These are phyloP conservation scores for Ceraceosorus guamensis DNA, from an alignment of 1,284 basidiomycete species.

Conservation along the genomic window DNA sequence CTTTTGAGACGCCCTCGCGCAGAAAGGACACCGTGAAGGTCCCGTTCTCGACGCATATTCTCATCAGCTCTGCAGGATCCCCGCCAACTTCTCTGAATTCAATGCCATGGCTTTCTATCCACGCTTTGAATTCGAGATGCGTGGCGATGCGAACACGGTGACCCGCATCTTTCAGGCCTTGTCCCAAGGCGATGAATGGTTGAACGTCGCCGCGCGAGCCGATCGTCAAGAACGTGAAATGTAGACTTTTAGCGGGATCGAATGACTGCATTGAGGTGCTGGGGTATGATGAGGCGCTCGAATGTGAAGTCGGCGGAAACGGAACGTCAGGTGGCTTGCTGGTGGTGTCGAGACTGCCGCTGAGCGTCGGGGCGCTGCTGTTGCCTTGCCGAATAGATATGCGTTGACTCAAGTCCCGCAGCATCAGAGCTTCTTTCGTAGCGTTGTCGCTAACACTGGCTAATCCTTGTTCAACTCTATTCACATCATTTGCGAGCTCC, in stretches of 20 bases:
- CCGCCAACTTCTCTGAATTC: conserved; percentile 89
- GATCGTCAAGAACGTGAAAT: conserved; percentile 79
- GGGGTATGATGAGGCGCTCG: neutral
- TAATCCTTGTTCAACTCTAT: too few relatives aligned
- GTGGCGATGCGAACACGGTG: conserved; percentile 79
- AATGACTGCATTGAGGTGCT: conserved; percentile 17
- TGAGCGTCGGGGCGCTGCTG: neutral
- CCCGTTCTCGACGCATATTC: conserved; percentile 53
- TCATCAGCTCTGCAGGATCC: conserved; percentile 84
- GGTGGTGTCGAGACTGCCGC: neutral
- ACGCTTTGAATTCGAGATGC: conserved; percentile 85
- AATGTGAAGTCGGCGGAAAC: neutral
- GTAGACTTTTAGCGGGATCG: conserved; percentile 20
- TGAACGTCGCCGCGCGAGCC: conserved; percentile 76
- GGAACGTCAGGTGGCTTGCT: neutral
- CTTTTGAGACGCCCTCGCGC: conserved; percentile 80
- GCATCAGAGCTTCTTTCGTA: too few relatives aligned
- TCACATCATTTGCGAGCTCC: too few relatives aligned
- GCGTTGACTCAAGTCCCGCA: too few relatives aligned
- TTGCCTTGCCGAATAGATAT: neutral
- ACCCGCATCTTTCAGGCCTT: conserved; percentile 82
- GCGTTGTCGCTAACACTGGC: too few relatives aligned
- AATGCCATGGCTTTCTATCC: conserved; percentile 85
- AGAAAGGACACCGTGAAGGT: conserved; percentile 91
- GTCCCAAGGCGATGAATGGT: conserved; percentile 82